phyloP scores from a whole-genome alignment of 2,329 filamentous ascomycete species.

The Alternaria solani region DNA sequence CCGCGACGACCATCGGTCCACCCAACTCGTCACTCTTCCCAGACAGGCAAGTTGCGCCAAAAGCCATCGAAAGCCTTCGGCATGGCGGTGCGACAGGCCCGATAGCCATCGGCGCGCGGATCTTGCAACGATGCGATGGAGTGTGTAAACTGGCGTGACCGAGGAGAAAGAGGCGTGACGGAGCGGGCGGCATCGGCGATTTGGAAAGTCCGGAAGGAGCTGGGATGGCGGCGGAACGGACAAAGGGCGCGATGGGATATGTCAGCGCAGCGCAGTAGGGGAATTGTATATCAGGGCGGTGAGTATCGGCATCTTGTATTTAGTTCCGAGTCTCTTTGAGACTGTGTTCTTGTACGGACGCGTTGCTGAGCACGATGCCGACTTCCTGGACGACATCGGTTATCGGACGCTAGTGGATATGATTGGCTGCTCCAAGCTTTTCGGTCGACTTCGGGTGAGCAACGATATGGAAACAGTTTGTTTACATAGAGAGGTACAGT shows the following conservation, averaged over 20 bases:
- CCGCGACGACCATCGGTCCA: neutral
- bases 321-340: neutral
- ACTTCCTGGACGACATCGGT: neutral
- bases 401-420: neutral
- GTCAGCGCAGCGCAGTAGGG: neutral
- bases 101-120: slow-evolving; percentile 10
- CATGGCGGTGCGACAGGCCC: slow-evolving; percentile 4
- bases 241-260: neutral
- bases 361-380: neutral
- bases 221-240: neutral
- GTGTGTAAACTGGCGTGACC: neutral
- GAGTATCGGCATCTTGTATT: neutral
- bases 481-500: neutral
- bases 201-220: neutral
- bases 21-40: neutral
- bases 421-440: neutral
- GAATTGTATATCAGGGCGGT: neutral
- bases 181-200: neutral
- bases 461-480: neutral
- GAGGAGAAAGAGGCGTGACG: neutral
- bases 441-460: neutral
- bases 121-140: slow-evolving; percentile 1
- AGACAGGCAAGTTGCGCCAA: neutral
- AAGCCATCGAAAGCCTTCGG: slow-evolving; percentile 13
- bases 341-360: neutral